Percentiles rank a stretch among this genome's conserved stretches.
Conservation (phyloP, 2,329 filamentous ascomycete species). For the Fusarium buxicola region DNA sequence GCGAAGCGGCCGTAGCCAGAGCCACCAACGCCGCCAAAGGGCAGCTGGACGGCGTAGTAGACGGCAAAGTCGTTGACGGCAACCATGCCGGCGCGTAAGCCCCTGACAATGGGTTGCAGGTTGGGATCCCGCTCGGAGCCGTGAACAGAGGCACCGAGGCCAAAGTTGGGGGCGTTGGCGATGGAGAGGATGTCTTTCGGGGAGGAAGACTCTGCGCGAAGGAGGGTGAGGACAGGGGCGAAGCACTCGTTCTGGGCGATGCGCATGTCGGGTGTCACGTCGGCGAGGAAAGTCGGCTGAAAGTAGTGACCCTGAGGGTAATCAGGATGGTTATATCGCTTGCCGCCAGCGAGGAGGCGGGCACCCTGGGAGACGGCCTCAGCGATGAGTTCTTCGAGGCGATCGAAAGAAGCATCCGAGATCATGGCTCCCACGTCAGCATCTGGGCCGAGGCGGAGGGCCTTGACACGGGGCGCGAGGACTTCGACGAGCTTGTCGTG, state of each 20-base stretch:
- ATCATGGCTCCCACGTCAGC: conserved; percentile 93
- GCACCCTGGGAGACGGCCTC: conserved; percentile 85
- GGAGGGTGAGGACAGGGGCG: conserved; percentile 87
- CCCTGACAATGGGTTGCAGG: conserved; percentile 72
- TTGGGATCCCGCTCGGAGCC: conserved; percentile 72
- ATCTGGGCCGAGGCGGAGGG: conserved; percentile 79
- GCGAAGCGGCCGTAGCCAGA: conserved; percentile 95
- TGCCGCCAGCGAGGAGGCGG: conserved; percentile 82
- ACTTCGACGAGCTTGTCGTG: conserved; percentile 79
- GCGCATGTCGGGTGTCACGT: conserved; percentile 86
- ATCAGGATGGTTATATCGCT: conserved; percentile 75
- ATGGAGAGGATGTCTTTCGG: conserved; percentile 75
- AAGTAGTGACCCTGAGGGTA: conserved; percentile 91
- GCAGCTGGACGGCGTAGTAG: conserved; percentile 93
- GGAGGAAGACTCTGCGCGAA: conserved; percentile 75
- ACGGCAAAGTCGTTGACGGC: conserved; percentile 95
- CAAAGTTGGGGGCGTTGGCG: conserved; percentile 87
- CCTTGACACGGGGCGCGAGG: conserved; percentile 78
- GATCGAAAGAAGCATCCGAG: conserved; percentile 78
- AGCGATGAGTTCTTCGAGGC: conserved; percentile 79
- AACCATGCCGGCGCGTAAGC: conserved; percentile 88
- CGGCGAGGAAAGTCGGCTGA: conserved; percentile 86
- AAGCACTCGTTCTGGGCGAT: conserved; percentile 95
- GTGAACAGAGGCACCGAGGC: conserved; percentile 90
- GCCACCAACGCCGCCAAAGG: conserved; percentile 91